A percentile compares a stretch with the other conserved stretches of the same genome.
Conservation (phyloP, 306 rosid genomes). For the Lotus japonicus region DNA sequence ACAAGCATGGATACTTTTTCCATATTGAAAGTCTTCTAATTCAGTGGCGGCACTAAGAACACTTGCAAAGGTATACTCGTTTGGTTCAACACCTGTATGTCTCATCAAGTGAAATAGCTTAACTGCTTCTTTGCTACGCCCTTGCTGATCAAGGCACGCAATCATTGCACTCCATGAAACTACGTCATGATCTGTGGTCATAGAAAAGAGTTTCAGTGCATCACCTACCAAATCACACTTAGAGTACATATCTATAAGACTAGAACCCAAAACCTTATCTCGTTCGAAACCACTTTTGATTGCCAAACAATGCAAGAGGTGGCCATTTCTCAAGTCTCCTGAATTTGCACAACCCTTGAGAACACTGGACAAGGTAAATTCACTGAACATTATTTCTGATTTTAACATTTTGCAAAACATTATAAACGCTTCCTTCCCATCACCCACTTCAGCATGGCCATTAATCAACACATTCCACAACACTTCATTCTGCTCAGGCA, state of each 20-base stretch:
- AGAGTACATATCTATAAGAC: constrained; percentile 30
- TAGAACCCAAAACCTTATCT: constrained; percentile 28
- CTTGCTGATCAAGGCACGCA: constrained; percentile 32
- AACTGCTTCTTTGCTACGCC: constrained; percentile 25
- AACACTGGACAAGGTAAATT: constrained; percentile 28
- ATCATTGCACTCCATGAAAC: constrained; percentile 39
- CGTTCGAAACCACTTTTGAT: constrained; percentile 32
- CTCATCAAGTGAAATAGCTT: constrained; percentile 30
- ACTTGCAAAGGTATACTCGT: constrained; percentile 32
- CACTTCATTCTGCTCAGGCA: constrained; percentile 34
- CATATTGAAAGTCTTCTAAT: constrained; percentile 23
- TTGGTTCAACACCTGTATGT: constrained; percentile 22
- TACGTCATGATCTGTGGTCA: constrained; percentile 27
- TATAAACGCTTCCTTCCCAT: constrained; percentile 25
- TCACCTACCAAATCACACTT: constrained; percentile 17
- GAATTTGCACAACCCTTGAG: constrained; percentile 35
- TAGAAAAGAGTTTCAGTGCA: constrained; percentile 23
- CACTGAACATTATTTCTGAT: constrained; percentile 20
- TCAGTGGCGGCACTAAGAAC: constrained; percentile 27
- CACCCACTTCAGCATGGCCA: constrained; percentile 23
- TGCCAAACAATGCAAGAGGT: constrained; percentile 21
- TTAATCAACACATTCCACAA: constrained; percentile 33
- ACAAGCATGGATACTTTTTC: constrained; percentile 33
- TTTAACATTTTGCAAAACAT: constrained; percentile 25
- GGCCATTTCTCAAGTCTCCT: constrained; percentile 28